Conservation (phyloP, 2,329 filamentous ascomycete species). For the Aspergillus fumigatiaffinis region DNA sequence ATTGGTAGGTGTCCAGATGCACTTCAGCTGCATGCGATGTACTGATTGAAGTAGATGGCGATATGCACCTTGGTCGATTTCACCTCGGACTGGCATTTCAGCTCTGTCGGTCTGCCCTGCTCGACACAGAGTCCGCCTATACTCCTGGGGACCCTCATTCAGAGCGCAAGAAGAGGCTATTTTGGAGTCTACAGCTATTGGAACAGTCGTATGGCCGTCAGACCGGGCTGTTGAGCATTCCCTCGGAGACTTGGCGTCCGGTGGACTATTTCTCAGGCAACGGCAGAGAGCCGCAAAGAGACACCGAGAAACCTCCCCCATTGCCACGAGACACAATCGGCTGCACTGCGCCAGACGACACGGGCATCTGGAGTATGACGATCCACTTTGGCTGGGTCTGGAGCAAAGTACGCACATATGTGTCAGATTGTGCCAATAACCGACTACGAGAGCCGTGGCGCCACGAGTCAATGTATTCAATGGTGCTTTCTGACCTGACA, state of each 20-base stretch:
- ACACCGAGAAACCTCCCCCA: slow-evolving; percentile 37
- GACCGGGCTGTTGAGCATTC: slow-evolving; percentile 41
- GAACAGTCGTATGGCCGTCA: slow-evolving; percentile 51
- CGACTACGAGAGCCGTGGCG: slow-evolving; percentile 50
- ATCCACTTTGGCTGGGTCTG: slow-evolving; percentile 51
- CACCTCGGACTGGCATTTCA: slow-evolving; percentile 50
- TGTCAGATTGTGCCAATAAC: slow-evolving; percentile 47
- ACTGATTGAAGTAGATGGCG: slow-evolving; percentile 40
- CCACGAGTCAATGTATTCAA: slow-evolving; percentile 51
- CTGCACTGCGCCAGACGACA: slow-evolving; percentile 37
- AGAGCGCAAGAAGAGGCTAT: slow-evolving; percentile 49
- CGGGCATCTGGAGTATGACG: slow-evolving; percentile 50
- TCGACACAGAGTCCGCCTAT: slow-evolving; percentile 45
- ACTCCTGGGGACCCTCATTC: slow-evolving; percentile 28
- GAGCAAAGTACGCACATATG: slow-evolving; percentile 44
- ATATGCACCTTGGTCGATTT: slow-evolving; percentile 48
- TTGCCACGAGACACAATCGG: slow-evolving; percentile 46
- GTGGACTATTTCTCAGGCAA: slow-evolving; percentile 23
- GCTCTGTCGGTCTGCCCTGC: slow-evolving; percentile 49
- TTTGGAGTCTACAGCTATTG: slow-evolving; percentile 51
- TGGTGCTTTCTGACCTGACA: slow-evolving; percentile 50
- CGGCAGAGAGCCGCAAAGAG: slow-evolving; percentile 17
- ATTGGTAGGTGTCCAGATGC: slow-evolving; percentile 36
- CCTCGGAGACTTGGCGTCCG: slow-evolving; percentile 41
- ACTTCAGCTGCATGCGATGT: neutral